Evolutionary conservation across 2,329 filamentous ascomycete species (phyloP).

Genomic region (Akanthomyces lecanii): DNA sequence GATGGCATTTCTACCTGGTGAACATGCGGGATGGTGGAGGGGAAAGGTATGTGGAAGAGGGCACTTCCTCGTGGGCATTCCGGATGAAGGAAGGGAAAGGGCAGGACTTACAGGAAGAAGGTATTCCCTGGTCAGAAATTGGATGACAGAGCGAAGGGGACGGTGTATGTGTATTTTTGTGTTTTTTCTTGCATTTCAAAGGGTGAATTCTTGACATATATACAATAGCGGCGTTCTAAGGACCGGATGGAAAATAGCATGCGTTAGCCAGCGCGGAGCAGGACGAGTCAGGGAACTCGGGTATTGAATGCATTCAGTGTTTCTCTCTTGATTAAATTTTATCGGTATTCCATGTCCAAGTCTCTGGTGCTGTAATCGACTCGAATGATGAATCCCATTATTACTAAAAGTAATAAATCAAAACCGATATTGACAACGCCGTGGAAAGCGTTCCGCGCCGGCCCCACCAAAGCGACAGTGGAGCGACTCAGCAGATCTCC

Average conservation of each 20-base stretch:
- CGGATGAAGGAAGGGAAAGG: constrained; percentile 27
- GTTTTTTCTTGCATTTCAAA: background rate
- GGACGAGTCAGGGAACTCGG: background rate
- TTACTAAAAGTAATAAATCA: no score
- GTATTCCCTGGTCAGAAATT: background rate
- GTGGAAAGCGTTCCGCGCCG: constrained; percentile 4
- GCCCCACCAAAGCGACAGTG: constrained; percentile 10
- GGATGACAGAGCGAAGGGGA: background rate
- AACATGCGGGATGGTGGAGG: background rate
- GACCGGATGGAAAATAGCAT: constrained; percentile 13
- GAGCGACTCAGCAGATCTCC: constrained; percentile 1
- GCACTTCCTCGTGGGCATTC: background rate
- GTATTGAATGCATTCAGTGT: constrained; percentile 8
- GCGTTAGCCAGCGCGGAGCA: background rate
- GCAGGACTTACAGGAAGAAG: constrained; percentile 23
- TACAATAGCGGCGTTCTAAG: background rate
- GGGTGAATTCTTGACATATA: constrained; percentile 11
- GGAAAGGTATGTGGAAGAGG: constrained; percentile 32
- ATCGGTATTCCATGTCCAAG: no score
- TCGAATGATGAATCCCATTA: no score
- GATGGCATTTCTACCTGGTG: background rate
- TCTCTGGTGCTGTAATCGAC: no score
- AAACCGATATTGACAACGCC: background rate
- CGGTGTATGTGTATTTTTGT: background rate
- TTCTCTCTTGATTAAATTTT: background rate